Evolutionary conservation across 192 early-diverging fungal species (phyloP), one percentile per base, ranked within the genome.

Genomic region (Entophlyctis luteolus): DNA sequence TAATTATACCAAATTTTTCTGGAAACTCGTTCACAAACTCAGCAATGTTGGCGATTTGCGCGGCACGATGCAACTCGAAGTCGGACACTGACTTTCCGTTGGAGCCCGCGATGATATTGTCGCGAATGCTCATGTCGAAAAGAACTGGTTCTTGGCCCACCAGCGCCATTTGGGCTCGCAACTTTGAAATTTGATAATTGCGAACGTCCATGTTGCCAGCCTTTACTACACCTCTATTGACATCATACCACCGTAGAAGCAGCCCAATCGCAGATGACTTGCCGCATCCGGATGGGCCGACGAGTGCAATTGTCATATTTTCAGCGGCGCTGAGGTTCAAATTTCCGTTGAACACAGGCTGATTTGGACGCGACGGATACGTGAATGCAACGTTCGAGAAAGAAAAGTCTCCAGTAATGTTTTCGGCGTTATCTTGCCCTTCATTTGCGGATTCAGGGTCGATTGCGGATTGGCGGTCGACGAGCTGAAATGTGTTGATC

Each of bases 31-130:
- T 65, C 55, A 97, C 89, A 66, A 94, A 97, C 20, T 85, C 84
- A 67, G 92, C 85, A n/a, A 87, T 86, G 47, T 91, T 81, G 1
- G 87, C 92, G 4, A 87, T 81, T 47, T 74, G 65, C 28, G 72
- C 72, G 0, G 77, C 80, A n/a, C 38, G 47, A 25, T 66, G 81
- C 14, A 94, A 83, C 16, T 97, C 87, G 14, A 77, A 67, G 14
- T 70, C 38, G 2, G 67, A 47, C 14, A 66, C 53, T 42, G 75
- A 37, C 27, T 78, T 63, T 6, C 73, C 53, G 16, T n/a, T n/a
- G n/a, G n/a, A n/a, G n/a, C 80, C 79, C 37, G 90, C 80, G 89
- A 91, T 72, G 55, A 96, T 96, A 65, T 97, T 96, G 62, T 95
- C 86, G 60, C 78, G 87, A 48, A 99, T 91, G 0, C 88, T 87